Evolutionary conservation across 768 basidiomycete genomes (phyloP).

Genomic region (Amanita inopinata): DNA sequence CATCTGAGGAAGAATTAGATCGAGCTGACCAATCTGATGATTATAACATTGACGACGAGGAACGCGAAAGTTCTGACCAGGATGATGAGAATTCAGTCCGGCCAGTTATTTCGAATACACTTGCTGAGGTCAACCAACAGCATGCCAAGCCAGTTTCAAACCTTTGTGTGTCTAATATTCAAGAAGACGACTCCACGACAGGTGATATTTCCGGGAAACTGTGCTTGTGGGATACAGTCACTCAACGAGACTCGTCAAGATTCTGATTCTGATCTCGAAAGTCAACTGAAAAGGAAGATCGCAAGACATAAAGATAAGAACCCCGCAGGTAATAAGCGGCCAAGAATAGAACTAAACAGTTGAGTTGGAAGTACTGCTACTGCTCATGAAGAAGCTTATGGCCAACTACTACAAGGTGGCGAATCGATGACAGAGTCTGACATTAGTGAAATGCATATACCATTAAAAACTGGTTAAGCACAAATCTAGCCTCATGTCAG

Average conservation of each 20-base stretch:
- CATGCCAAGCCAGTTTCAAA: neutral
- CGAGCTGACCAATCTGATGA: conserved; percentile 17
- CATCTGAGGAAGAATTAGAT: conserved; percentile 33
- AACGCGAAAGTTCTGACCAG: conserved; percentile 5
- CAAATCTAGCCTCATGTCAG: neutral
- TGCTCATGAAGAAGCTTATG: conserved; percentile 9
- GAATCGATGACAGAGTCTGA: conserved; percentile 39
- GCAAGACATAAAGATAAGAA: conserved; percentile 4
- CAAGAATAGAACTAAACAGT: conserved; percentile 3
- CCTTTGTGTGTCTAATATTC: too few relatives aligned
- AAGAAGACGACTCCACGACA: conserved; percentile 4
- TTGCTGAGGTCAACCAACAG: conserved; percentile 8
- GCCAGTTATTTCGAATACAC: conserved; percentile 17
- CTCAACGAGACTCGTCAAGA: neutral
- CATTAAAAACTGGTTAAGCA: conserved; percentile 2
- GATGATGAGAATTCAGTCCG: neutral
- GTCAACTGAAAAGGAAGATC: conserved; percentile 1
- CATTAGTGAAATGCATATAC: conserved; percentile 14
- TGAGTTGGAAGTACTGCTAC: neutral
- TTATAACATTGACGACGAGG: conserved; percentile 18
- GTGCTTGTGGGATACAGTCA: neutral
- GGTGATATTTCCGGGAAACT: neutral
- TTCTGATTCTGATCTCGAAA: conserved; percentile 3
- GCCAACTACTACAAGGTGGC: conserved; percentile 7
- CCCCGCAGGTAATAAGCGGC: conserved; percentile 10